Base-by-base conservation (phyloP, 2,329 filamentous ascomycete genomes). In the Sordariomycetes sp. region DNA sequence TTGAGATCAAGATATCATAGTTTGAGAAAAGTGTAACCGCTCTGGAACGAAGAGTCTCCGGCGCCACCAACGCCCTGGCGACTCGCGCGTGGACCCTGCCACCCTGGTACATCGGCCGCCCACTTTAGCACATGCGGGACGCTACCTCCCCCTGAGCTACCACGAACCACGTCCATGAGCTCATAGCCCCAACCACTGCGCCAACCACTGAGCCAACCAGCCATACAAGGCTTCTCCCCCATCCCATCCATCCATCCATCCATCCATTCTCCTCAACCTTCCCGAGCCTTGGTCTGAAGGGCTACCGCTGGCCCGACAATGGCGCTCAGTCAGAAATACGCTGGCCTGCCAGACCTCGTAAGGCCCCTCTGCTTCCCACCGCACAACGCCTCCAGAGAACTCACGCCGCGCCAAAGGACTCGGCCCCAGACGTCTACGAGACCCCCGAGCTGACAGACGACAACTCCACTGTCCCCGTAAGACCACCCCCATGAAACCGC, bases 391-490 rank as follows among this genome's bases (percentile, higher is more conserved):
- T 8, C 6, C 17, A 39, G 36, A 39, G 39, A 48, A 55, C 36
- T 32, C 20, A 50, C 45, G 22, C 22, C 6, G 10, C 13, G 20
- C 4, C 36, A 48, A 63, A 95, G 88, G 91, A 96, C 72, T 87
- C 86, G 57, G 90, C 91, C 32, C 91, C 91, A 62, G 94, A 97
- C 67, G 89, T 96, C 65, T 97, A 96, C 76, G 92, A 97, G 72
- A 97, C 94, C 17, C 91, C 92, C 62, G 91, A 95, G 58, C 76
- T 96, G 62, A 92, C 87, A 58, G 90, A 96, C 67, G 91, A 95
- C 70, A 87, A 84, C 61, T 95, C 90, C 24, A 96, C 90, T 53
- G 75, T 90, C 58, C 88, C 85, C 58, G 89, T 57, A 24, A 36
- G 39, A 36, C 1, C 35, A 20, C 25, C 20, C n/a, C 8, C 52